Percentiles rank a stretch among this genome's conserved stretches.
phyloP scores from a whole-genome alignment of 2,329 filamentous ascomycete species.

The Penicillium griseofulvum region DNA sequence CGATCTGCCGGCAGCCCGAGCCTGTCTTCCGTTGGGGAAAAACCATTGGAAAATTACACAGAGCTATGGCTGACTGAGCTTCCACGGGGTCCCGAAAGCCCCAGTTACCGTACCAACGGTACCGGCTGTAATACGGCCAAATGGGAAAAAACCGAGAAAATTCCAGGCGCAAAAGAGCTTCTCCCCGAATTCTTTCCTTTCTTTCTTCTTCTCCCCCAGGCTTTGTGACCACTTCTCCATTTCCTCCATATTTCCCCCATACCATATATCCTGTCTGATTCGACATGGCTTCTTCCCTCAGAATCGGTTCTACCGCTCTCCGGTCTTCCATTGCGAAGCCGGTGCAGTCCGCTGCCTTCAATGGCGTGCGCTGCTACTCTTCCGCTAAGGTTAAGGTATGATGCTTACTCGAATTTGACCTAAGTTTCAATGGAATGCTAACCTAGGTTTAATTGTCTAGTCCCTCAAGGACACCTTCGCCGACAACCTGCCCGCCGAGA shows the following conservation, averaged over 20 bases:
- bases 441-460: conserved; percentile 50
- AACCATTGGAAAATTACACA: conserved; percentile 29
- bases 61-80: background rate
- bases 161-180: conserved; percentile 28
- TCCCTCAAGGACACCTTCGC: conserved; percentile 98
- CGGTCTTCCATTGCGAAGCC: conserved; percentile 71
- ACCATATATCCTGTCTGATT: conserved; percentile 30
- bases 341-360: conserved; percentile 71
- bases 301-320: conserved; percentile 77
- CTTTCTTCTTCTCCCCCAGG: conserved; percentile 35
- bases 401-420: background rate
- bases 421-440: conserved; percentile 18
- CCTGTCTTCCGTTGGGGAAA: conserved; percentile 18
- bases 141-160: conserved; percentile 36
- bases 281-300: conserved; percentile 80
- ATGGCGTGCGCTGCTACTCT: conserved; percentile 85
- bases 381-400: conserved; percentile 78
- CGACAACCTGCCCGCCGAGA: conserved; percentile 90
- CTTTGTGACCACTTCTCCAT: conserved; percentile 35
- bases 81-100: conserved; percentile 20
- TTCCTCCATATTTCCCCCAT: conserved; percentile 18
- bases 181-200: conserved; percentile 29
- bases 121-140: conserved; percentile 35
- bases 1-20: conserved; percentile 21
- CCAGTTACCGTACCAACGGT: conserved; percentile 19